Percentiles rank a stretch among this genome's conserved stretches.
phyloP scores from a whole-genome alignment of 257 asterid species.

The Avicennia marina region DNA sequence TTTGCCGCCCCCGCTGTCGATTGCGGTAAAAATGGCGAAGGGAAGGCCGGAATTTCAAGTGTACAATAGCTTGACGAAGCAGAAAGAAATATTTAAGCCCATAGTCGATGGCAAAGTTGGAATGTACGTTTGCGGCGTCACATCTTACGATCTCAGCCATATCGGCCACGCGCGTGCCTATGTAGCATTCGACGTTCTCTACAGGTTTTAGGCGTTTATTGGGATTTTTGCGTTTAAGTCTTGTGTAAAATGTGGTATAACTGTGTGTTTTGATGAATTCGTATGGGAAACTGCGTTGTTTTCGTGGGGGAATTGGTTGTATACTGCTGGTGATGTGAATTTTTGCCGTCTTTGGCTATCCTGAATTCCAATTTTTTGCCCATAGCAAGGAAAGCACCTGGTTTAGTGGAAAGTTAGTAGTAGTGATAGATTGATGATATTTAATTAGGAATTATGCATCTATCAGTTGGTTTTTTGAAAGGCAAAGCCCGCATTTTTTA shows the following conservation, averaged over 20 bases:
- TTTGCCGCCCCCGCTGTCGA: not conserved
- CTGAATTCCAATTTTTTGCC: too few relatives aligned
- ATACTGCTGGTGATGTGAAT: too few relatives aligned
- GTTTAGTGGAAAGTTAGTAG: too few relatives aligned
- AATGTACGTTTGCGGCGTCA: constrained; percentile 83
- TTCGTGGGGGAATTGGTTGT: too few relatives aligned
- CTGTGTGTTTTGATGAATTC: not conserved
- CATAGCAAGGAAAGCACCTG: too few relatives aligned
- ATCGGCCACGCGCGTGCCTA: constrained; percentile 94
- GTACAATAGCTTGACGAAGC: constrained; percentile 63
- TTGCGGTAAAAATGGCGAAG: constrained; percentile 20
- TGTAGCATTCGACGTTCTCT: constrained; percentile 79
- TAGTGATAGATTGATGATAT: too few relatives aligned
- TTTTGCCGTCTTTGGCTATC: too few relatives aligned
- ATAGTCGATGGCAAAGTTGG: constrained; percentile 56
- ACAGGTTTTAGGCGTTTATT: constrained; percentile 34
- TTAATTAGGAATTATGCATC: too few relatives aligned
- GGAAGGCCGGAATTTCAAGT: constrained; percentile 38
- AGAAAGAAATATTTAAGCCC: constrained; percentile 61
- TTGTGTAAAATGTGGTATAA: too few relatives aligned
- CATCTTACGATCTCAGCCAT: constrained; percentile 79
- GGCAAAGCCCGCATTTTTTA: too few relatives aligned
- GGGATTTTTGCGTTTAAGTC: not conserved
- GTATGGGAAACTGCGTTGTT: not conserved
- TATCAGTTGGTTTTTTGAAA: too few relatives aligned